Evolutionary conservation across 2,329 filamentous ascomycete genomes (phyloP).

Genomic region (Coniochaeta pulveracea): DNA sequence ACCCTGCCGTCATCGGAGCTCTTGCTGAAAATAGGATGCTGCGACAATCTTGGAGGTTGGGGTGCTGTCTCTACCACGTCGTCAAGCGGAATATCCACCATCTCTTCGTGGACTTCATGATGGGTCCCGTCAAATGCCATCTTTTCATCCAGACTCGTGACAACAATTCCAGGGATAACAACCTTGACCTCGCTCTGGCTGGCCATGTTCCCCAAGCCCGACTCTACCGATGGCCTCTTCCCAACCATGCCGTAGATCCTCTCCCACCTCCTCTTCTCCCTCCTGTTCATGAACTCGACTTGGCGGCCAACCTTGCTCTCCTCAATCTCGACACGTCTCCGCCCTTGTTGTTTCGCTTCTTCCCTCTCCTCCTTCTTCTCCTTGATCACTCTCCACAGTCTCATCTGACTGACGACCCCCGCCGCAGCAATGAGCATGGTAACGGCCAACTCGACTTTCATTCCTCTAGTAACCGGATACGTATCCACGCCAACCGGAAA

Average conservation of each 20-base stretch:
- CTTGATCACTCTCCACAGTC: slow-evolving; percentile 73
- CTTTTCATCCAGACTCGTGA: too few relatives aligned
- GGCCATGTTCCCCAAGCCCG: slow-evolving; percentile 35
- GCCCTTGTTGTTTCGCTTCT: slow-evolving; percentile 34
- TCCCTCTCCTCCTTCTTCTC: slow-evolving; percentile 44
- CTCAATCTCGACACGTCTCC: slow-evolving; percentile 44
- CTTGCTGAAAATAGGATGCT: too few relatives aligned
- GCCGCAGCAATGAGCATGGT: slow-evolving; percentile 64
- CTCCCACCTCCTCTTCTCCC: slow-evolving; percentile 65
- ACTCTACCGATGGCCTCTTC: slow-evolving; percentile 31
- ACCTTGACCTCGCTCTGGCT: slow-evolving; percentile 26
- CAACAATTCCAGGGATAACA: too few relatives aligned
- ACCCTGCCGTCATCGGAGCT: too few relatives aligned
- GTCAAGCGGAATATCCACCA: slow-evolving; percentile 2
- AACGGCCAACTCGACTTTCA: slow-evolving; percentile 72
- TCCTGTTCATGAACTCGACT: slow-evolving; percentile 49
- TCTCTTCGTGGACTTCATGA: not conserved
- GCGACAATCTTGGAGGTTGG: too few relatives aligned
- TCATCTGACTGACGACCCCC: slow-evolving; percentile 75
- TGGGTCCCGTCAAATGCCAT: too few relatives aligned
- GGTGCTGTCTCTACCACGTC: too few relatives aligned
- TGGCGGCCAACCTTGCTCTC: slow-evolving; percentile 61
- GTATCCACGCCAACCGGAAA: slow-evolving; percentile 69
- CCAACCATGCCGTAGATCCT: slow-evolving; percentile 57
- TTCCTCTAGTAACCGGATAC: slow-evolving; percentile 78